A percentile compares a stretch with the other conserved stretches of the same genome.
phyloP scores from a whole-genome alignment of 805 yeast genomes.

The Candida michaelii region DNA sequence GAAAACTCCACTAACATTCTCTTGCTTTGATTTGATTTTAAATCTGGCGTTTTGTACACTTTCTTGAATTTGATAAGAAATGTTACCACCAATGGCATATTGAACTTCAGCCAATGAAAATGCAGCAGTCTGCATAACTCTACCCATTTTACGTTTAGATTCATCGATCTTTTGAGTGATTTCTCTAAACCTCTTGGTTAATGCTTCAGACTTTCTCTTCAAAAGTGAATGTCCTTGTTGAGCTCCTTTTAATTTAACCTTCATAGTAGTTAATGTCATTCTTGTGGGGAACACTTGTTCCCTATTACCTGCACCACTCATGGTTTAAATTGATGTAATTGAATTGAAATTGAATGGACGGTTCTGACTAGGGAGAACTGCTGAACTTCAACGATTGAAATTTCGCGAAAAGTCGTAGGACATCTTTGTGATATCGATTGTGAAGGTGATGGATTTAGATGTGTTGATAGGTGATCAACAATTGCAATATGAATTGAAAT shows the following conservation, averaged over 20 bases:
- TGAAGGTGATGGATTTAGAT: constrained; percentile 16
- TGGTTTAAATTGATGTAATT: no score
- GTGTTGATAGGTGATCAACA: constrained; percentile 24
- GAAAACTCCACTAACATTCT: constrained; percentile 93
- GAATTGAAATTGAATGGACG: no score
- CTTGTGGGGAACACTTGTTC: constrained; percentile 97
- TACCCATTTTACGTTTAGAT: constrained; percentile 95
- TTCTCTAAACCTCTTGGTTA: constrained; percentile 94
- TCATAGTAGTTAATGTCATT: constrained; percentile 95
- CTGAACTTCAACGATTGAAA: constrained; percentile 2
- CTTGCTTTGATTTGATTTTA: constrained; percentile 88
- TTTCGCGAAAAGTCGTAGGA: constrained; percentile 7
- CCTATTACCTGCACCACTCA: constrained; percentile 76
- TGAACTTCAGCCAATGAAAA: constrained; percentile 96
- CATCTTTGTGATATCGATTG: not conserved
- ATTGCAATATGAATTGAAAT: constrained; percentile 33
- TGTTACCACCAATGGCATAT: constrained; percentile 96
- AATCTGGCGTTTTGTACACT: constrained; percentile 88
- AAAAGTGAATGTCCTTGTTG: constrained; percentile 91
- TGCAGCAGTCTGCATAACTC: constrained; percentile 98
- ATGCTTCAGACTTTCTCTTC: constrained; percentile 95
- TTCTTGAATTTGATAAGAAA: constrained; percentile 94
- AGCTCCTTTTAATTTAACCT: constrained; percentile 94
- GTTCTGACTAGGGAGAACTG: not conserved
- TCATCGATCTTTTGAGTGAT: constrained; percentile 92